Percentiles rank a stretch among this genome's conserved stretches.
These are phyloP conservation scores for Salvia hispanica DNA, from an alignment of 257 asterid genomes.

Conservation along the genomic window DNA sequence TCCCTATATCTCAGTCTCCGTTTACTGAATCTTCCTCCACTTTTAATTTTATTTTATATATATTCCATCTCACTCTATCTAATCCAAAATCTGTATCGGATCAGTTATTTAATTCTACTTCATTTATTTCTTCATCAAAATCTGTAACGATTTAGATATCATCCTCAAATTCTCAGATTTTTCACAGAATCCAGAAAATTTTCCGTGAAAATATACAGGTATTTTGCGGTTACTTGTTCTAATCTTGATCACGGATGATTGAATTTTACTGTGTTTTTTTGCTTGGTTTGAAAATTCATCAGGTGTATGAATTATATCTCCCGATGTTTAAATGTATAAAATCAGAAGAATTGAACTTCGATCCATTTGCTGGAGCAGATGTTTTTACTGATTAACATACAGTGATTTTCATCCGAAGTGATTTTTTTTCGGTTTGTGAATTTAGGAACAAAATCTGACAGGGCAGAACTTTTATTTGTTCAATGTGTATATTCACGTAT, in stretches of 20 bases:
- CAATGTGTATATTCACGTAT: conserved; percentile 35
- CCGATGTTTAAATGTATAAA: conserved; percentile 1
- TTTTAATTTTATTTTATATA: neutral
- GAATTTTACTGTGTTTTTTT: neutral
- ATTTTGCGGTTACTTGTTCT: neutral
- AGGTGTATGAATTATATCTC: neutral
- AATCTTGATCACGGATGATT: too few relatives aligned
- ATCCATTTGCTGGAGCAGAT: neutral
- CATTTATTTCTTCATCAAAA: neutral
- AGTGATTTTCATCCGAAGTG: too few relatives aligned
- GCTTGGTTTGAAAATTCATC: conserved; percentile 17
- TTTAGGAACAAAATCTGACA: conserved; percentile 44
- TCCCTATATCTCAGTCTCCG: conserved; percentile 17
- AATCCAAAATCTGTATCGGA: conserved; percentile 1
- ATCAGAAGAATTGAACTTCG: neutral
- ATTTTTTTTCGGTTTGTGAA: conserved; percentile 29
- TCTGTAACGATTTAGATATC: neutral
- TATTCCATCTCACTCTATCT: neutral
- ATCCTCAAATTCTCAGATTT: neutral
- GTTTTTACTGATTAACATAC: neutral
- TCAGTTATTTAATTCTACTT: neutral
- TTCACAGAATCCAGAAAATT: conserved; percentile 11
- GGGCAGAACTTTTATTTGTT: conserved; percentile 27
- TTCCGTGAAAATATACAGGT: conserved; percentile 36
- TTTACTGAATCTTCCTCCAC: conserved; percentile 35